phyloP scores from a whole-genome alignment of 768 basidiomycete genomes.

The Lactifluus volemus region DNA sequence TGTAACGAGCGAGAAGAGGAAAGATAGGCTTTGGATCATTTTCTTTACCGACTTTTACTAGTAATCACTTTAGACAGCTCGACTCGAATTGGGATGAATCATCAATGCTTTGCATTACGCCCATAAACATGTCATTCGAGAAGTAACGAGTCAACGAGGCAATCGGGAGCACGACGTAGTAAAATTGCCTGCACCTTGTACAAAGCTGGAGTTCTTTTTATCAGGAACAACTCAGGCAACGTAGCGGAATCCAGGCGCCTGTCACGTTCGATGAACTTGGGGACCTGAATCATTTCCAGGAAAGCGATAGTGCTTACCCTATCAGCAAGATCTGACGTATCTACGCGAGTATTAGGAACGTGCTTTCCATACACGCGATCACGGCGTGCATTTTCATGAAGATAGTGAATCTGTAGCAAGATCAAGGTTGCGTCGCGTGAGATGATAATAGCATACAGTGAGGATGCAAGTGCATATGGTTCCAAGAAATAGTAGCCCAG shows the following conservation, averaged over 20 bases:
- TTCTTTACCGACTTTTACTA: not conserved
- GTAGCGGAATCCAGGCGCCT: slow-evolving; percentile 61
- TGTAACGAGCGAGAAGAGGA: not conserved
- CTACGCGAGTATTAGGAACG: slow-evolving; percentile 38
- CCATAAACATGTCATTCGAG: not conserved
- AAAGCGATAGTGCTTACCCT: slow-evolving; percentile 34
- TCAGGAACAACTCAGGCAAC: slow-evolving; percentile 23
- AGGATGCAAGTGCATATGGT: slow-evolving; percentile 44
- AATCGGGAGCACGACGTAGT: too few relatives aligned
- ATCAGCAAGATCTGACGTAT: slow-evolving; percentile 59
- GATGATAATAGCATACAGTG: slow-evolving; percentile 28
- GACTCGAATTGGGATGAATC: not conserved
- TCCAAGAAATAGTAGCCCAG: slow-evolving; percentile 48
- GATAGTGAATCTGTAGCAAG: slow-evolving; percentile 46
- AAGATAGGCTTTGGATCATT: not conserved
- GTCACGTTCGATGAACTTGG: not conserved
- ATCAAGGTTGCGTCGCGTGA: not conserved
- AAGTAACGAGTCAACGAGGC: not conserved
- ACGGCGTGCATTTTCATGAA: slow-evolving; percentile 48
- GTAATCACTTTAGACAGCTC: not conserved
- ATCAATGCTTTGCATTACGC: not conserved
- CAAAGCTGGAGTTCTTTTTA: not conserved
- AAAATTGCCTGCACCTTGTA: not conserved
- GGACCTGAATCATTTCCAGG: not conserved
- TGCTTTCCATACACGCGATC: slow-evolving; percentile 46